phyloP scores from a whole-genome alignment of 2,329 filamentous ascomycete species.

The Colletotrichum graminicola region DNA sequence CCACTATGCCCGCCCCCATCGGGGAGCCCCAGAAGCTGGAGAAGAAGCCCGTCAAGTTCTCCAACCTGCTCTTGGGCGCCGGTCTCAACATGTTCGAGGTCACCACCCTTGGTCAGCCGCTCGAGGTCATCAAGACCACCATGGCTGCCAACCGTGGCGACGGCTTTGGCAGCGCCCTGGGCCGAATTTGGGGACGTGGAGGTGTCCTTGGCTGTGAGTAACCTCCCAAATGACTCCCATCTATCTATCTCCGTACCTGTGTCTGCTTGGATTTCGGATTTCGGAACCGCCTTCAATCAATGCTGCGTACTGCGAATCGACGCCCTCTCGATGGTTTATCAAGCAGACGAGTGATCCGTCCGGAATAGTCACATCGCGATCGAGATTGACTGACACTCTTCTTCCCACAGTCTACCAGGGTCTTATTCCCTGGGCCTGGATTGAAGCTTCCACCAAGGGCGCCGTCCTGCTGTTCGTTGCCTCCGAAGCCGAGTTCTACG shows the following conservation, averaged over 20 bases:
- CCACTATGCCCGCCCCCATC: conserved; percentile 64
- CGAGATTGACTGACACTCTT: conserved; percentile 45
- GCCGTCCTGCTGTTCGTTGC: conserved; percentile 99
- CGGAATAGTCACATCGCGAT: background rate
- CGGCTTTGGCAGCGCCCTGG: conserved; percentile 83
- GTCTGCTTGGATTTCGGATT: conserved; percentile 1
- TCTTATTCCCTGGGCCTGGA: conserved; percentile 99
- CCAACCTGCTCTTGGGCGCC: conserved; percentile 94
- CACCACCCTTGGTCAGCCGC: conserved; percentile 77
- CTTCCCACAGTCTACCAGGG: conserved; percentile 90
- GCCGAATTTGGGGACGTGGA: conserved; percentile 92
- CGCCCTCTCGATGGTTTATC: background rate
- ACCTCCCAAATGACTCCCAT: conserved; percentile 25
- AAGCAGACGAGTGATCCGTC: background rate
- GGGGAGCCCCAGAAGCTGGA: conserved; percentile 72
- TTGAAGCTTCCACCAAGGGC: conserved; percentile 99
- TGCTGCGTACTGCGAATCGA: background rate
- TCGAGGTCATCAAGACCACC: conserved; percentile 99
- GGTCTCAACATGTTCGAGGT: conserved; percentile 97
- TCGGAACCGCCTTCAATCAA: background rate
- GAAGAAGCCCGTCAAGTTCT: conserved; percentile 99
- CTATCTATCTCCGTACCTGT: background rate
- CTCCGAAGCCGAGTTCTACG: conserved; percentile 97
- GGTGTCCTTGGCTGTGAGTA: conserved; percentile 92
- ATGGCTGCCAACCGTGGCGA: conserved; percentile 98